Evolutionary conservation across 257 asterid species (phyloP).

Genomic region (Solanum piurae): DNA sequence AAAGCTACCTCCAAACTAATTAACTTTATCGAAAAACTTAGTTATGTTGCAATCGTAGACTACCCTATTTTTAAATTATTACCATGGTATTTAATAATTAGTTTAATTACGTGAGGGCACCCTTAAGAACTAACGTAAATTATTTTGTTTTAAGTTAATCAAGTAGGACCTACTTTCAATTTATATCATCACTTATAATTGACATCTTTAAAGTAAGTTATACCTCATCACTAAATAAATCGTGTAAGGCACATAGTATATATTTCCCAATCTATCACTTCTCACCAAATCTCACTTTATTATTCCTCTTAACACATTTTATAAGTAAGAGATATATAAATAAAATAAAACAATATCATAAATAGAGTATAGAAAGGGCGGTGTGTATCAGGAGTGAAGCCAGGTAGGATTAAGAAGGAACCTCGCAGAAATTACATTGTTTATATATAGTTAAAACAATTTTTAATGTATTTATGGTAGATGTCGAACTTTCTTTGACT

Average conservation of each 20-base stretch:
- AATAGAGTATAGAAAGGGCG: neutral
- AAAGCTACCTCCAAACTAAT: neutral
- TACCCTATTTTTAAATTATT: neutral
- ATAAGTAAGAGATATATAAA: neutral
- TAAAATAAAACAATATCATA: neutral
- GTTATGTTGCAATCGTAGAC: neutral
- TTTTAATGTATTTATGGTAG: neutral
- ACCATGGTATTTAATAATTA: neutral
- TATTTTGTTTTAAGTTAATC: neutral
- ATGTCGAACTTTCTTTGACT: neutral
- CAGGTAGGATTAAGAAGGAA: neutral
- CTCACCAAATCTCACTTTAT: constrained; percentile 41
- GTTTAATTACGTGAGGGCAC: neutral
- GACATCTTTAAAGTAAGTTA: neutral
- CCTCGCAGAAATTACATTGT: neutral
- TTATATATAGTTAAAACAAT: neutral
- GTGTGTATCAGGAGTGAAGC: neutral
- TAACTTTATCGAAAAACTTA: neutral
- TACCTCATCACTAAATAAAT: neutral
- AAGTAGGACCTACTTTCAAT: neutral
- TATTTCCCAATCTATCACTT: constrained; percentile 26
- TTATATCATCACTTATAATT: neutral
- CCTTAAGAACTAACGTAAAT: neutral
- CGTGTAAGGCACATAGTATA: constrained; percentile 23
- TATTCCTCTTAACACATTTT: neutral